These are phyloP conservation scores for Cryptococcus jaspeensis DNA, from an alignment of 1,284 basidiomycete genomes.

Conservation along the genomic window DNA sequence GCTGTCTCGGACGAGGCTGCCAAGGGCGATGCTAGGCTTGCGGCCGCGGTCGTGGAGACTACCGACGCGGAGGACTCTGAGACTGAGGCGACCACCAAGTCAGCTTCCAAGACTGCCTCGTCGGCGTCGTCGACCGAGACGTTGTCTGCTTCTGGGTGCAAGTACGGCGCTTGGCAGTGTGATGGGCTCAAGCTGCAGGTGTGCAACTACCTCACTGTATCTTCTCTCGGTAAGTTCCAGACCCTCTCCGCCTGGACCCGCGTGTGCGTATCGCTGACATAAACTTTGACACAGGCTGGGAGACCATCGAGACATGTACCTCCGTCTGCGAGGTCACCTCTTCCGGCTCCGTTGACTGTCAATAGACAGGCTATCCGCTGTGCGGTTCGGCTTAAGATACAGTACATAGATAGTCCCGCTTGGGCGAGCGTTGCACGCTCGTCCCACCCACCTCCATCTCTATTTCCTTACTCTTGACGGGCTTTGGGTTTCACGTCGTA, in stretches of 20 bases:
- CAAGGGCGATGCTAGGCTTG: no score
- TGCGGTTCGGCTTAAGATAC: not conserved
- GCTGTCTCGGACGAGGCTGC: no score
- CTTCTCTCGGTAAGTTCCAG: conserved; percentile 15
- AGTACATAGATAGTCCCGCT: no score
- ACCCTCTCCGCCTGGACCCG: no score
- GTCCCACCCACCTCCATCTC: not conserved
- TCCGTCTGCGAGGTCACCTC: conserved; percentile 11
- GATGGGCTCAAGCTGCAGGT: conserved; percentile 25
- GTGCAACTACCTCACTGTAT: conserved; percentile 24
- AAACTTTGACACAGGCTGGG: conserved; percentile 13
- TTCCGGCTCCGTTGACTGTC: conserved; percentile 18
- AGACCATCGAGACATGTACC: conserved; percentile 12
- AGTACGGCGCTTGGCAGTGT: conserved; percentile 36
- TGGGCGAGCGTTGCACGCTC: no score
- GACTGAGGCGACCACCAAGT: no score
- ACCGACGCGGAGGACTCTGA: no score
- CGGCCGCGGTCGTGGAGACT: no score
- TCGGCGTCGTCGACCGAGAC: no score
- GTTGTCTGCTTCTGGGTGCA: conserved; percentile 10
- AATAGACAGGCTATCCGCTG: conserved; percentile 1
- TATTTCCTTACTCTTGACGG: not conserved
- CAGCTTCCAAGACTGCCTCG: no score
- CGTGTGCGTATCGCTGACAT: conserved; percentile 2
- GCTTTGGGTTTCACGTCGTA: not conserved